Base-by-base conservation (phyloP, 495 filamentous ascomycete species). In the Penicillium simplicissimum region DNA sequence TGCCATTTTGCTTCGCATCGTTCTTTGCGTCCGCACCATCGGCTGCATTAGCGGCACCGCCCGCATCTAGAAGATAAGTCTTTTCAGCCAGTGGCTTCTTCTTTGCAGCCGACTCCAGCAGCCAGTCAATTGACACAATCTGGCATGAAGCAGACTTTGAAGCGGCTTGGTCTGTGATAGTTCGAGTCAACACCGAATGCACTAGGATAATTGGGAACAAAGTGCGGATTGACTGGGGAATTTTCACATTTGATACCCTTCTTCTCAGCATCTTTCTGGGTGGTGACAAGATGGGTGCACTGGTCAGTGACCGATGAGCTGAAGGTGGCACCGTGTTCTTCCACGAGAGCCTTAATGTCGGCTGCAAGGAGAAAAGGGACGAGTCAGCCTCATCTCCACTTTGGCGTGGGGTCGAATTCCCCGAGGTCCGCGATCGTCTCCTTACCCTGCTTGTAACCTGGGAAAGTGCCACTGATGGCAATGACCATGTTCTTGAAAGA, bases 61-160 rank as follows among this genome's bases (percentile, higher is more conserved):
- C 53, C 15, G 64, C 40, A 31, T 60, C 68, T 14, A 78, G 57
- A 1, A 75, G 57, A 58, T 78, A 78, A 4, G 74, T 40, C 19
- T 76, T 72, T 61, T 83, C 84, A 0, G 76, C 53, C 3, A 83
- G 55, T n/a, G 73, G 76, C 14, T 71, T 75, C 17, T 74, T 75
- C 4, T 75, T 68, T 25, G 76, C 61, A 14, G 79, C 66, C 9
- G 81, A 87, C 1, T 84, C 77, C 1, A 81, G 55, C 13, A 92
- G 79, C 89, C 89, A 92, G 8, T 85, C 70, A 5, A 90, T 57
- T 7, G 75, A 78, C 35, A 91, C 85, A 56, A 92, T 79, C 8
- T 78, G 79, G 25, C 88, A 79, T 13, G 67, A 73, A 14, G 76
- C 60, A 0, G 74, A 62, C 17, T 79, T 69, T 48, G 54, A 61